Base-by-base conservation (phyloP, 2,329 filamentous ascomycete genomes). In the Pyrenophora graminea region DNA sequence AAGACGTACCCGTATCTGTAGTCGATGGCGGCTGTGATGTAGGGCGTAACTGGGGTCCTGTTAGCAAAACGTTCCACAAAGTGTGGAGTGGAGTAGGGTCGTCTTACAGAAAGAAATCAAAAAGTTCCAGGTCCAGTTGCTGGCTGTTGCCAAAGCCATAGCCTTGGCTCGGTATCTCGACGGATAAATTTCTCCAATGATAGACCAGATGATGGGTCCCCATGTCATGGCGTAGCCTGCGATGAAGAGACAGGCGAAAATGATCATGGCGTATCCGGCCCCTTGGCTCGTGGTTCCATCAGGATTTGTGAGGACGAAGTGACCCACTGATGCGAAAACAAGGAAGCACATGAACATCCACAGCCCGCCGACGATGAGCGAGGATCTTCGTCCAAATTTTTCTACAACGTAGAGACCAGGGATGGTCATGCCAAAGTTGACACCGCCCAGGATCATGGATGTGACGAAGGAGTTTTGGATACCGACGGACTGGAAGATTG, bases 1-100 rank as follows among this genome's bases (percentile, higher is more conserved):
- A 91, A 91, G 25, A 92, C 84, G 57, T 90, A 89, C 2, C 89
- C 89, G 63, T 89, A 90, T 1, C 80, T 80, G 72, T 87, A 91
- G 59, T 87, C 82, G 47, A 91, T 91, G 3, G 82, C 82, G 0
- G 79, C 76, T 0, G 85, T 88, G 67, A 92, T 91, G 72, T 91
- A 91, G 0, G 89, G 87, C 0, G 89, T 91, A 77, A 91, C 51
- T 53, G 3, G 6, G 13, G 30, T 25, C 9, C 27, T 33, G 31
- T 50, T 27, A 50, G 32, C 31, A n/a, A 4, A 15, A 3, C 1
- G n/a, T 23, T 15, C 13, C 8, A 4, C 8, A 41, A 5, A 15
- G 21, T 18, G 13, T 9, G 4, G 17, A 6, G 2, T 18, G 25
- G 8, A 21, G 23, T 27, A 13, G 4, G 12, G 15, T 12, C 7